A percentile compares a stretch with the other conserved stretches of the same genome.
Evolutionary conservation across 495 filamentous ascomycete species (phyloP).

Genomic region (Aspergillus funiculosus): DNA sequence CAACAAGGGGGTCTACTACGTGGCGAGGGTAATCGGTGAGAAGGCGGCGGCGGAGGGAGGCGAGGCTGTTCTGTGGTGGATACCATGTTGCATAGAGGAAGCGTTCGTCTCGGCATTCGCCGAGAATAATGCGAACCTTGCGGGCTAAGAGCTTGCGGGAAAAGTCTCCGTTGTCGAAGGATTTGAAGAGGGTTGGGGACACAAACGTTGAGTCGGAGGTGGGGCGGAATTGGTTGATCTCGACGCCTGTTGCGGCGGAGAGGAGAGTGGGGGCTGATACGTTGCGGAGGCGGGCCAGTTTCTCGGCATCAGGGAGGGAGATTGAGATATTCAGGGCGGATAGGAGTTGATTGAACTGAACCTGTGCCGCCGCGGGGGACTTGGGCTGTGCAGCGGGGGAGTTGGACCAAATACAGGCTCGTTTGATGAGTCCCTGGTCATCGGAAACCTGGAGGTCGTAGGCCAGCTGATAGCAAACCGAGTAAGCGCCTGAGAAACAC

Average conservation of each 20-base stretch:
- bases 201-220: slow-evolving; percentile 46
- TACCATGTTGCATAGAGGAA: slow-evolving; percentile 45
- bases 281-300: slow-evolving; percentile 42
- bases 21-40: slow-evolving; percentile 47
- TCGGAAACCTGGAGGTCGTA: slow-evolving; percentile 47
- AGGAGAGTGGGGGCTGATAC: slow-evolving; percentile 35
- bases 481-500: slow-evolving; percentile 62
- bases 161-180: slow-evolving; percentile 46
- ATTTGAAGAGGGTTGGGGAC: slow-evolving; percentile 40
- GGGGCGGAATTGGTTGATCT: slow-evolving; percentile 50
- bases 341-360: slow-evolving; percentile 53
- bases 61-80: slow-evolving; percentile 34
- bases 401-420: slow-evolving; percentile 52
- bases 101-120: slow-evolving; percentile 52
- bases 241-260: slow-evolving; percentile 31
- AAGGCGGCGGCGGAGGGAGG: slow-evolving; percentile 40
- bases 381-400: slow-evolving; percentile 52
- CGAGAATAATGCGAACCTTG: slow-evolving; percentile 46
- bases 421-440: slow-evolving; percentile 36
- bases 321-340: slow-evolving; percentile 40
- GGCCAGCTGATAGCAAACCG: slow-evolving; percentile 53
- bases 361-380: slow-evolving; percentile 37
- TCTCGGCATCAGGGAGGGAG: slow-evolving; percentile 33
- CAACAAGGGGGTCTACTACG: slow-evolving; percentile 38
- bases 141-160: slow-evolving; percentile 35